phyloP scores from a whole-genome alignment of 768 basidiomycete genomes.

The Mycena albidolilacea region DNA sequence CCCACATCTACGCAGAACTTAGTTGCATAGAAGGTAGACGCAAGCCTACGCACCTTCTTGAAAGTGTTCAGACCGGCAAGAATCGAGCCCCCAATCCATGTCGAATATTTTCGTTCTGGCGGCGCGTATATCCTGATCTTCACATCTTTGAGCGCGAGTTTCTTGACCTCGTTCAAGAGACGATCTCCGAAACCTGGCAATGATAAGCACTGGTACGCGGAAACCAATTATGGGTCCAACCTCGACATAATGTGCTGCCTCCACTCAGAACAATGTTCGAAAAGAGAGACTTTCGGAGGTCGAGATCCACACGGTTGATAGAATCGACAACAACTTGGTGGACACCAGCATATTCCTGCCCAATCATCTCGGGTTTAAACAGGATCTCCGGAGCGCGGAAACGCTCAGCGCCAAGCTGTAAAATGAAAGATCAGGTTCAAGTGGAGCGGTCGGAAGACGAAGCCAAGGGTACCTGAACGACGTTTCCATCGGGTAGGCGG shows the following conservation, averaged over 20 bases:
- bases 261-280: slow-evolving; percentile 98
- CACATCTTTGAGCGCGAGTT: slow-evolving; percentile 93
- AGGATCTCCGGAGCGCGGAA: slow-evolving; percentile 98
- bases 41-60: slow-evolving; percentile 80
- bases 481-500: slow-evolving; percentile 94
- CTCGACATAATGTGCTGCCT: slow-evolving; percentile 95
- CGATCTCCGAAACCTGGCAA: slow-evolving; percentile 92
- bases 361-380: slow-evolving; percentile 97
- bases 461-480: slow-evolving; percentile 77
- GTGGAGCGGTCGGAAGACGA: slow-evolving; percentile 33
- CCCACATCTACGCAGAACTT: slow-evolving; percentile 88
- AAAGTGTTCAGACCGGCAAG: slow-evolving; percentile 96
- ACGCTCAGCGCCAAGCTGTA: slow-evolving; percentile 92
- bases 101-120: slow-evolving; percentile 98
- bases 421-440: slow-evolving; percentile 34
- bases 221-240: slow-evolving; percentile 57
- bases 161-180: slow-evolving; percentile 96
- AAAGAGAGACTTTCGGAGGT: slow-evolving; percentile 94
- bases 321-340: slow-evolving; percentile 99
- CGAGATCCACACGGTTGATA: slow-evolving; percentile 95
- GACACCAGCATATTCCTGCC: slow-evolving; percentile 96
- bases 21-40: slow-evolving; percentile 5
- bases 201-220: slow-evolving; percentile 9
- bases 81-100: slow-evolving; percentile 98
- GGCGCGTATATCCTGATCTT: slow-evolving; percentile 99